Conservation (phyloP, 2,329 filamentous ascomycete genomes). For the Fusarium multiceps region DNA sequence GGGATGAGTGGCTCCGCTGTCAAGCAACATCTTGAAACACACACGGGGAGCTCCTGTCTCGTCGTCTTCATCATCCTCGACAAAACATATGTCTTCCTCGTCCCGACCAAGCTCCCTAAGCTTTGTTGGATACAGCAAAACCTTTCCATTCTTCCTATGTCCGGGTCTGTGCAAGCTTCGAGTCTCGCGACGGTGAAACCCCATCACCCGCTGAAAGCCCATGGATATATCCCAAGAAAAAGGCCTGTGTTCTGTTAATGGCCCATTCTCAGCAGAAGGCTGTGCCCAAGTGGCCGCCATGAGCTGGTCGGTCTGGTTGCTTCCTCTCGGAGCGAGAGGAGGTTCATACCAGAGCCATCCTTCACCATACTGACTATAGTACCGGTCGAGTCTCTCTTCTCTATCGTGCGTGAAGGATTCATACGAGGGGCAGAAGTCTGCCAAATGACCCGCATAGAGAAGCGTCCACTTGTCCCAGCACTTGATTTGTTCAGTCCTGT, state of each 20-base stretch:
- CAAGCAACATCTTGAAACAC: constrained; percentile 45
- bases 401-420: constrained; percentile 43
- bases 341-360: constrained; percentile 46
- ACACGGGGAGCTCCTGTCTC: constrained; percentile 26
- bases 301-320: constrained; percentile 29
- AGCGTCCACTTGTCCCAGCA: constrained; percentile 44
- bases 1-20: constrained; percentile 41
- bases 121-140: constrained; percentile 31
- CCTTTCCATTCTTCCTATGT: constrained; percentile 11
- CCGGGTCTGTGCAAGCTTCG: neutral
- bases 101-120: neutral
- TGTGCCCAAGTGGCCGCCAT: constrained; percentile 44
- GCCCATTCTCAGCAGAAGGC: constrained; percentile 6
- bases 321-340: constrained; percentile 29
- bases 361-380: constrained; percentile 35
- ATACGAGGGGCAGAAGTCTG: constrained; percentile 39
- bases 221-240: constrained; percentile 42
- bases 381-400: constrained; percentile 39
- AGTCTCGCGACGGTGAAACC: constrained; percentile 36
- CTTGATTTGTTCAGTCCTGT: constrained; percentile 30
- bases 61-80: constrained; percentile 37
- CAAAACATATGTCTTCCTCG: constrained; percentile 1
- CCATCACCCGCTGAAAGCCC: constrained; percentile 41
- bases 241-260: constrained; percentile 4
- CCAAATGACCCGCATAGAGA: constrained; percentile 38